These are phyloP conservation scores for Gossypium herbaceum DNA, from an alignment of 345 rosid species.

Conservation along the genomic window DNA sequence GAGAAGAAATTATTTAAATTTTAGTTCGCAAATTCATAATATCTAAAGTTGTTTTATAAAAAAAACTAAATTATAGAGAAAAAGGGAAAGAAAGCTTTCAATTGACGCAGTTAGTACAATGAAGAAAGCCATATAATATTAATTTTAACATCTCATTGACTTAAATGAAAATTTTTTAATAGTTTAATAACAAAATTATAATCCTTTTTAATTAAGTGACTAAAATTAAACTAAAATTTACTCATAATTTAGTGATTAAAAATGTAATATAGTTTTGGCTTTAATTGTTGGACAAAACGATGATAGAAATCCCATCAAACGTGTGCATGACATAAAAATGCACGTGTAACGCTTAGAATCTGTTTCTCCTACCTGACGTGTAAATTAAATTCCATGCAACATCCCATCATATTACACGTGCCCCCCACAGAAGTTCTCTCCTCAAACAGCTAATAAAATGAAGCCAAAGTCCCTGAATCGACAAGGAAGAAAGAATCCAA, in stretches of 20 bases:
- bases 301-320: not conserved
- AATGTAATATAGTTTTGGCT: too few relatives aligned
- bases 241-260: rapidly evolving
- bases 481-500: not conserved
- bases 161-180: too few relatives aligned
- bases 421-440: not conserved
- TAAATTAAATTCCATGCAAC: constrained; percentile 2
- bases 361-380: not conserved
- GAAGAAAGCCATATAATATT: too few relatives aligned
- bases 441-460: not conserved
- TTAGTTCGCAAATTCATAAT: rapidly evolving
- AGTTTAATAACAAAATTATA: too few relatives aligned
- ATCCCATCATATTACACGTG: not conserved
- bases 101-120: too few relatives aligned
- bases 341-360: not conserved
- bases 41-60: too few relatives aligned
- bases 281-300: too few relatives aligned
- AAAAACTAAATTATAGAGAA: too few relatives aligned
- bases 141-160: rapidly evolving
- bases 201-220: too few relatives aligned
- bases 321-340: not conserved
- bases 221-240: too few relatives aligned
- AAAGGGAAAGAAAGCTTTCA: too few relatives aligned
- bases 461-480: not conserved
- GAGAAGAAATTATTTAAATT: too few relatives aligned